Percentiles rank a stretch among this genome's conserved stretches.
Evolutionary conservation across 768 basidiomycete species (phyloP).

Genomic region (Suillus occidentalis): DNA sequence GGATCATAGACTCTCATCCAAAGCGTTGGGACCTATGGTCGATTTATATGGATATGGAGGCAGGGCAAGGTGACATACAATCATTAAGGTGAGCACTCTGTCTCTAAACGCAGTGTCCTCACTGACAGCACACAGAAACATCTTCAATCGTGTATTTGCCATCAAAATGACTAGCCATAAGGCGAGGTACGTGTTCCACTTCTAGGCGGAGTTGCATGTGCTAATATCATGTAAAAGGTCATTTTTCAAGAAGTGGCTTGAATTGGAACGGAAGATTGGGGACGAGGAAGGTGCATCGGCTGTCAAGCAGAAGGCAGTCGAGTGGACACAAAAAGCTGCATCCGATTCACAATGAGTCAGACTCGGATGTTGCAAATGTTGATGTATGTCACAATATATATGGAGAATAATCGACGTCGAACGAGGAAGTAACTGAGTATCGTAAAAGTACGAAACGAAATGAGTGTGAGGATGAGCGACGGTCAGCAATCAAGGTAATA

Average conservation of each 20-base stretch:
- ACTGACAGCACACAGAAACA: constrained; percentile 48
- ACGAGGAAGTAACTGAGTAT: constrained; percentile 36
- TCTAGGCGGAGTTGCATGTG: constrained; percentile 4
- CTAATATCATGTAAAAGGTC: constrained; percentile 48
- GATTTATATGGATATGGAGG: constrained; percentile 96
- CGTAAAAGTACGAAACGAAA: constrained; percentile 48
- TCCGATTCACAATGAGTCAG: constrained; percentile 22
- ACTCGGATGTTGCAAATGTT: constrained; percentile 22
- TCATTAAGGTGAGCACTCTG: constrained; percentile 57
- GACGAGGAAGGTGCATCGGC: constrained; percentile 77
- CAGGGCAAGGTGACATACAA: constrained; percentile 74
- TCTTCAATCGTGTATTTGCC: constrained; percentile 84
- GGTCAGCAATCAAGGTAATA: constrained; percentile 37
- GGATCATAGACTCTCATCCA: constrained; percentile 92
- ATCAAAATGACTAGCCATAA: constrained; percentile 93
- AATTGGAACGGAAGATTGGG: constrained; percentile 81
- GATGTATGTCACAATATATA: constrained; percentile 37
- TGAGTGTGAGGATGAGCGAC: constrained; percentile 45
- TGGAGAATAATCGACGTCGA: constrained; percentile 34
- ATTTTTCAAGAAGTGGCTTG: constrained; percentile 98
- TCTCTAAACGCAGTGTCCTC: background rate
- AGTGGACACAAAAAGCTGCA: constrained; percentile 78
- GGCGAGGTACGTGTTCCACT: constrained; percentile 72
- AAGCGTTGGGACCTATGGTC: constrained; percentile 97
- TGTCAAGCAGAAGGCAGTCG: constrained; percentile 88